Evolutionary conservation across 176 grass and related monocot genomes (phyloP), one percentile per base, ranked within the genome.

Genomic region (Carex scoparia): DNA sequence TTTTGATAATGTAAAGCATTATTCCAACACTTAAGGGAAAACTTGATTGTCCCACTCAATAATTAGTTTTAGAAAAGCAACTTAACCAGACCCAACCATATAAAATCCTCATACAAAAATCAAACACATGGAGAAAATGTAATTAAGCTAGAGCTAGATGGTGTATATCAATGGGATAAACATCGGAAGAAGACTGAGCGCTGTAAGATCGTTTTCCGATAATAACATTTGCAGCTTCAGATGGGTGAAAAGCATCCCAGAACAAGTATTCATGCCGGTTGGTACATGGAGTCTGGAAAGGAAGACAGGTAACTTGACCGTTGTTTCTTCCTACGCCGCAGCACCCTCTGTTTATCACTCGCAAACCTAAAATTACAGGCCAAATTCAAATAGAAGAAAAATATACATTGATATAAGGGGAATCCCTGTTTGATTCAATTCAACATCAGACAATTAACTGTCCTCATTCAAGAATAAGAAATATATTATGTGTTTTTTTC

Each of bases 241-340:
- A 89, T 0, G 96, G 93, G 80, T 99, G 96, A 91, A 95, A 99
- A 12, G 96, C 96, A 80, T 99, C 96, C 90, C 93, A 99, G 87
- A 95, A 99, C 81, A 95, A 84, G 88, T 99, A 99, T 72, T 94
- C 78, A 14, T 87, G 60, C 89, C 96, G 63, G 81, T 98, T 95
- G 28, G 86, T 16, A 81, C 93, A 98, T 27, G 96, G 93, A 57
- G 88, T 84, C 86, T 95, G 93, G 75, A 88, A 98, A 30, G 91
- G 95, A 32, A 98, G 87, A 85, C 96, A 95, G 32, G 96, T 98
- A 32, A 94, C 94, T 87, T 95, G 93, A 15, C 96, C 96, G 35
- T 98, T 98, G 85, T 98, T 98, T 90, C 96, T 90, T n/a, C 96
- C 96, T 30, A 98, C 93, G 18, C 96, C 96, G 31, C 96, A 98